phyloP scores from a whole-genome alignment of 148 eudicot species.

The Persicaria maculosa region DNA sequence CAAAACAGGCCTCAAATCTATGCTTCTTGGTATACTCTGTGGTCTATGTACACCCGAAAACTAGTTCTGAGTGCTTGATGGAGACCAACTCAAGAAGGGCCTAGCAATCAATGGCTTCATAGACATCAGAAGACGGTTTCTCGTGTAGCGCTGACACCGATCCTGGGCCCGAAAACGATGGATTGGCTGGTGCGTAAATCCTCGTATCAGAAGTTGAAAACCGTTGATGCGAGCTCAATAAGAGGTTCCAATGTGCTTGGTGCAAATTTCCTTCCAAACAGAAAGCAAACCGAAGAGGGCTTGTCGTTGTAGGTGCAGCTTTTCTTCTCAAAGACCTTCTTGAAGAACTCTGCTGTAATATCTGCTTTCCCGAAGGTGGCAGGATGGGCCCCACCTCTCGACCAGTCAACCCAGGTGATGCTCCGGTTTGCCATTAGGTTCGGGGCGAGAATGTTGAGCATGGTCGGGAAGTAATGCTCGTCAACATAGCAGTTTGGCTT shows the following conservation, averaged over 20 bases:
- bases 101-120: neutral
- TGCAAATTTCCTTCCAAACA: slow-evolving; percentile 73
- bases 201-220: slow-evolving; percentile 14
- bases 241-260: slow-evolving; percentile 69
- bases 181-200: too few species aligned
- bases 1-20: neutral
- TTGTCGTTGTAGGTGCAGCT: slow-evolving; percentile 49
- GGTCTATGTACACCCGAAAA: neutral
- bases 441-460: slow-evolving; percentile 59
- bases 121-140: neutral
- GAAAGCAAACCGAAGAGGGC: slow-evolving; percentile 38
- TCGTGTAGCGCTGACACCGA: neutral
- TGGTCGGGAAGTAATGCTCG: slow-evolving; percentile 88
- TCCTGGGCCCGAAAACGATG: neutral
- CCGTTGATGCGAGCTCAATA: slow-evolving; percentile 34
- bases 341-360: slow-evolving; percentile 44
- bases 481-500: slow-evolving; percentile 73
- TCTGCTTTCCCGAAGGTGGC: slow-evolving; percentile 64
- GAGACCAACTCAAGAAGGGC: neutral
- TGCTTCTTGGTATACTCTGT: slow-evolving; percentile 2
- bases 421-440: slow-evolving; percentile 59
- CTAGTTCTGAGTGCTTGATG: neutral
- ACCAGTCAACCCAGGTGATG: slow-evolving; percentile 93
- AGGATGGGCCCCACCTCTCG: slow-evolving; percentile 85
- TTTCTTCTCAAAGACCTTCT: slow-evolving; percentile 27